Evolutionary conservation across 1,284 basidiomycete species (phyloP), one percentile per base, ranked within the genome.

Genomic region (Inonotus obliquus): DNA sequence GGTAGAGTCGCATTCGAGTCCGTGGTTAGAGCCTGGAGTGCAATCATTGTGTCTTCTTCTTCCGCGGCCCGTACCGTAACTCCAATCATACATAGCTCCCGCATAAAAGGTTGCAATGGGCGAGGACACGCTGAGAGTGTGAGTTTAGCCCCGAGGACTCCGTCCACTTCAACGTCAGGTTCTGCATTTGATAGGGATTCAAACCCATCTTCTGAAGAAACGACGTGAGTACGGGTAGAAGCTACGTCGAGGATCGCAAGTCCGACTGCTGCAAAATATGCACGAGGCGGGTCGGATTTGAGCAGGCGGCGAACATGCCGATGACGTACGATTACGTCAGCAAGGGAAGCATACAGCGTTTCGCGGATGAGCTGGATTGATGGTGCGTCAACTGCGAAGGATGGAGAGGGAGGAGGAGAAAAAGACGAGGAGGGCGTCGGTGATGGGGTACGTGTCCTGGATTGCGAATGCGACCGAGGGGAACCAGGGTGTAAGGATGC

Each of bases 301-400:
- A 92, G 78, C 6, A 87, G 77, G 0, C 68, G 63, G 2, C 79
- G 79, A 7, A 93, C 77, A 5, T 78, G 74, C 0, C 81, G 79
- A 17, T 77, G 78, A 1, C 75, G 74, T 52, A 82, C 79, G 53
- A 93, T 77, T 1, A 82, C 84, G 64, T 90, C 88, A 0, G 80
- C 88, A 7, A 92, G 76, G 0, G 87, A 82, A 0, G 90, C 89
- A 71, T 92, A 93, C 4, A 93, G 79, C 0, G 90, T 92, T 71
- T 92, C 90, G 35, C 91, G 86, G 63, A 92, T 91, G 69, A 88
- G 79, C 63, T 85, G 81, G 63, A 92, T 85, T 0, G 83, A 83
- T 0, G 88, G 86, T 5, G 83, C 75, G 39, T 79, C 71, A 4
- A 79, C 76, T 0, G 81, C 72, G 54, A 89, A 63, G 21, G 63